phyloP scores from a whole-genome alignment of 2,329 filamentous ascomycete species.

The Aspergillus costaricaensis region DNA sequence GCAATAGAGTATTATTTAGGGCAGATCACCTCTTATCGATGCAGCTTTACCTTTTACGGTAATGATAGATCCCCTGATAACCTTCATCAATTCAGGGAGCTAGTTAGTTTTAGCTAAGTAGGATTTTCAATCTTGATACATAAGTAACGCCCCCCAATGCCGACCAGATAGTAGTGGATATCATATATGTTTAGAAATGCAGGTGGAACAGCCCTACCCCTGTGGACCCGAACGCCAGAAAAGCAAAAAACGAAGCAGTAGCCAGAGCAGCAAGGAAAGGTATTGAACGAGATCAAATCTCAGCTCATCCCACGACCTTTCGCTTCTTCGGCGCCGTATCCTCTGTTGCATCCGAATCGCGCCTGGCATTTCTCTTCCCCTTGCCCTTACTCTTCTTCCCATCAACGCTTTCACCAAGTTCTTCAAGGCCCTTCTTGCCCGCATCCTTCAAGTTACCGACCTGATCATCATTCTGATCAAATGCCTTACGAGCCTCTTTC shows the following conservation, averaged over 20 bases:
- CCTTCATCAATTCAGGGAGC: neutral
- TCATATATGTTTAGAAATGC: neutral
- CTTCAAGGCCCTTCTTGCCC: slow-evolving; percentile 37
- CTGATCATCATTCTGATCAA: slow-evolving; percentile 48
- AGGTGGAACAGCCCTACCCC: slow-evolving; percentile 2
- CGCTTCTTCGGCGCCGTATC: slow-evolving; percentile 39
- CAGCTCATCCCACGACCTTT: slow-evolving; percentile 23
- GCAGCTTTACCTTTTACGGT: neutral
- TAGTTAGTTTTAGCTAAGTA: neutral
- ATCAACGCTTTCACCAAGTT: slow-evolving; percentile 29
- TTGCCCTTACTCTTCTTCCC: slow-evolving; percentile 39
- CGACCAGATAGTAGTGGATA: slow-evolving; percentile 9
- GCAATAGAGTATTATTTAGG: neutral
- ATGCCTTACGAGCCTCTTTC: slow-evolving; percentile 72
- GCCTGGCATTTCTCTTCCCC: slow-evolving; percentile 39
- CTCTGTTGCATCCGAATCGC: slow-evolving; percentile 39
- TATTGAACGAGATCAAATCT: neutral
- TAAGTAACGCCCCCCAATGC: slow-evolving; percentile 16
- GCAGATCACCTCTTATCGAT: neutral
- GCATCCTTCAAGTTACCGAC: slow-evolving; percentile 41
- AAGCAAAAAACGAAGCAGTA: neutral
- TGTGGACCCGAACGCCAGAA: slow-evolving; percentile 12
- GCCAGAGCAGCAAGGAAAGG: neutral
- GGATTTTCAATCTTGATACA: neutral
- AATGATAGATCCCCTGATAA: neutral